Evolutionary conservation across 805 yeast species (phyloP).

Genomic region (Debaryomyces maramus): DNA sequence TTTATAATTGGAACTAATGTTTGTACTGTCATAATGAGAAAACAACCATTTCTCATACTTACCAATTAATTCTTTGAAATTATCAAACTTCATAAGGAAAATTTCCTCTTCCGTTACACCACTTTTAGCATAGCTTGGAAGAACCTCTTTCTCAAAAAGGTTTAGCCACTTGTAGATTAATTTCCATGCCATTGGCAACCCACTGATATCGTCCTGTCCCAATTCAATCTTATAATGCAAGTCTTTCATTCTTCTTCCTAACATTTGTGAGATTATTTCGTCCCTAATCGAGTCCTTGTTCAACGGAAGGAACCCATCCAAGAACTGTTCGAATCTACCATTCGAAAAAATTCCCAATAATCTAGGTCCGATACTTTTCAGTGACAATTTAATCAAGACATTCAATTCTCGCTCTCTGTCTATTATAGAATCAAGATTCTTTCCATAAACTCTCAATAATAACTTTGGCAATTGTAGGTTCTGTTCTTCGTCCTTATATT

Average conservation of each 20-base stretch:
- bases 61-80: constrained; percentile 49
- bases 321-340: constrained; percentile 92
- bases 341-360: constrained; percentile 86
- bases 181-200: constrained; percentile 70
- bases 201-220: constrained; percentile 50
- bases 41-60: constrained; percentile 66
- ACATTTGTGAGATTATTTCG: constrained; percentile 73
- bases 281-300: constrained; percentile 71
- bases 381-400: constrained; percentile 69
- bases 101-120: constrained; percentile 33
- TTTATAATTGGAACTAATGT: constrained; percentile 51
- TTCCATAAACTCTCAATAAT: constrained; percentile 82
- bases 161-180: constrained; percentile 71
- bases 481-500: constrained; percentile 44
- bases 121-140: constrained; percentile 34
- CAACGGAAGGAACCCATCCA: constrained; percentile 79
- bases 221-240: constrained; percentile 79
- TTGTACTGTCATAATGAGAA: constrained; percentile 44
- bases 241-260: constrained; percentile 96
- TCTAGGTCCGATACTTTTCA: constrained; percentile 82
- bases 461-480: constrained; percentile 53
- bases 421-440: constrained; percentile 79
- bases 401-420: constrained; percentile 81
- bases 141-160: constrained; percentile 43
- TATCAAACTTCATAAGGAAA: constrained; percentile 47